A percentile compares a stretch with the other conserved stretches of the same genome.
Conservation (phyloP, 768 basidiomycete genomes). For the Lepiota venenata region DNA sequence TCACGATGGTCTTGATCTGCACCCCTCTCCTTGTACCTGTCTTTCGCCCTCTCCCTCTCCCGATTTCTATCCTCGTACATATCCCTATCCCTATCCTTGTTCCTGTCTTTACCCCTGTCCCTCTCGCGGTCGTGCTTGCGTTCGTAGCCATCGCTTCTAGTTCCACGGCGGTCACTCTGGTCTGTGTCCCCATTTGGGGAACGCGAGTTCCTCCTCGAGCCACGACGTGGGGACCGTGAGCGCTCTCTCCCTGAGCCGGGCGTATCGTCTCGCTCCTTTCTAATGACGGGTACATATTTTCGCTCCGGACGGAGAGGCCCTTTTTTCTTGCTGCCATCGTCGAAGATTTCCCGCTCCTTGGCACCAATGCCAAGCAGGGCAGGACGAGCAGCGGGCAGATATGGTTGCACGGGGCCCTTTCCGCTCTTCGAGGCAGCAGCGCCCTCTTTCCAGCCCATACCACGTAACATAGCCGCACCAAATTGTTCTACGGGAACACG, state of each 20-base stretch:
- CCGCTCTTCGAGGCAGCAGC: constrained; percentile 64
- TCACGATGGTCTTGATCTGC: constrained; percentile 9
- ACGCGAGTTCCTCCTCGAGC: constrained; percentile 48
- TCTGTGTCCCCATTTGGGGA: constrained; percentile 37
- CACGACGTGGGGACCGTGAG: constrained; percentile 34
- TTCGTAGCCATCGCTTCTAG: constrained; percentile 12
- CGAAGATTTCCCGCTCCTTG: constrained; percentile 74
- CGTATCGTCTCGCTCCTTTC: constrained; percentile 49
- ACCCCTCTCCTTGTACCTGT: constrained; percentile 12
- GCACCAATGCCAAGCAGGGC: constrained; percentile 92
- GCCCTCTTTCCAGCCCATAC: constrained; percentile 96
- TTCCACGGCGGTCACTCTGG: constrained; percentile 18
- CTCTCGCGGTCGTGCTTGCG: constrained; percentile 19
- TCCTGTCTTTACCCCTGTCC: constrained; percentile 9
- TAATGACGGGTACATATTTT: constrained; percentile 82
- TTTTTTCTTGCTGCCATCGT: constrained; percentile 60
- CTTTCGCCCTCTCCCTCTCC: background rate
- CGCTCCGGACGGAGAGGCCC: constrained; percentile 55
- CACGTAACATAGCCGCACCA: constrained; percentile 87
- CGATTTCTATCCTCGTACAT: background rate
- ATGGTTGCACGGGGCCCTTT: constrained; percentile 69
- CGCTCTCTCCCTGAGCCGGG: constrained; percentile 29
- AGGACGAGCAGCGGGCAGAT: constrained; percentile 79
- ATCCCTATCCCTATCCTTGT: constrained; percentile 13
- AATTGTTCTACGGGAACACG: constrained; percentile 92